These are phyloP conservation scores for Bothia castanella DNA, from an alignment of 1,284 basidiomycete genomes.

Conservation along the genomic window DNA sequence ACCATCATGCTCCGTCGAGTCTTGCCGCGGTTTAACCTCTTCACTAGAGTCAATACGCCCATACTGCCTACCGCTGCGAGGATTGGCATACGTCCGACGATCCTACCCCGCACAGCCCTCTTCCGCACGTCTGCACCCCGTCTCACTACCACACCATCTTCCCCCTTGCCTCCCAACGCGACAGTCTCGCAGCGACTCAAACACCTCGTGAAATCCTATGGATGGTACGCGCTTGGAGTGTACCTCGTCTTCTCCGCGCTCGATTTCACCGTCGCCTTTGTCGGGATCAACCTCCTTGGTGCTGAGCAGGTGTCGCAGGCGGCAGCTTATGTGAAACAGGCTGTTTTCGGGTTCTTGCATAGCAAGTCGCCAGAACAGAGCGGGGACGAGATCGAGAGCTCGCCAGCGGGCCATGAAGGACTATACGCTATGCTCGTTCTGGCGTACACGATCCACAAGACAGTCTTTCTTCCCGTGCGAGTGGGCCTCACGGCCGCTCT, in stretches of 20 bases:
- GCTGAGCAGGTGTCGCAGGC: conserved; percentile 82
- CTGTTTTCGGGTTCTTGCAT: conserved; percentile 40
- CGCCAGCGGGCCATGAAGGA: conserved; percentile 50
- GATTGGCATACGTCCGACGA: conserved; percentile 22
- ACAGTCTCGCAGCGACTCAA: conserved; percentile 74
- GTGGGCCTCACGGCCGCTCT: conserved; percentile 86
- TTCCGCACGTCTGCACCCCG: conserved; percentile 50
- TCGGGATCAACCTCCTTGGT: conserved; percentile 82
- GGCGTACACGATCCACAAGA: conserved; percentile 97
- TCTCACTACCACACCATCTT: conserved; percentile 25
- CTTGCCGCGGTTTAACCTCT: conserved; percentile 28
- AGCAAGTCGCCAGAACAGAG: conserved; percentile 61
- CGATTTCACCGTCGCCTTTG: conserved; percentile 83
- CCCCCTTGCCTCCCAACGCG: conserved; percentile 42
- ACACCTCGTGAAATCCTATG: conserved; percentile 85
- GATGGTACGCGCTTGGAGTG: conserved; percentile 88
- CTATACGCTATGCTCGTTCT: conserved; percentile 89
- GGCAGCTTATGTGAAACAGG: conserved; percentile 56
- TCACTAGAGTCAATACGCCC: conserved; percentile 37
- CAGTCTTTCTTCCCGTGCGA: conserved; percentile 84
- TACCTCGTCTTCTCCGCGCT: conserved; percentile 69
- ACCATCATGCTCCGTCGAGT: conserved; percentile 25
- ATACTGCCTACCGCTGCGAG: conserved; percentile 43
- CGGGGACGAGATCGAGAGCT: conserved; percentile 48
- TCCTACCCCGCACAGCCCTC: conserved; percentile 25